Evolutionary conservation across 2,329 filamentous ascomycete genomes (phyloP), one percentile per base, ranked within the genome.

Genomic region (Diaporthe ampelina): DNA sequence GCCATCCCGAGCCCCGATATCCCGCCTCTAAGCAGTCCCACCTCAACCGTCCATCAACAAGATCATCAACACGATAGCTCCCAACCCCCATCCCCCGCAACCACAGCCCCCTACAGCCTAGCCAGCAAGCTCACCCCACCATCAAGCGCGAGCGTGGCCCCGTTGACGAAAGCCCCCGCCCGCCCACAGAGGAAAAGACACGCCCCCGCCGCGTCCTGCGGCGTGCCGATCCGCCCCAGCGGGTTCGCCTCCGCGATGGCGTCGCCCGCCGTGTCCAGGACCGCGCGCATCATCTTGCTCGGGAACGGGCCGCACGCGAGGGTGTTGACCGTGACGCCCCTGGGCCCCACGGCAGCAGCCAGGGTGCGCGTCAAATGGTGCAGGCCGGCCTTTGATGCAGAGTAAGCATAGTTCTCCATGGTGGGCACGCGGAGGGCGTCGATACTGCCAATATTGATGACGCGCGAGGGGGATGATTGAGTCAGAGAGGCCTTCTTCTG

Each of bases 291-390:
- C 91, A 93, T 93, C 84, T 91, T 92, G 75, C 87, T 91, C 77
- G 91, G 86, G 75, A 93, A 93, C 4, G 93, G 92, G 4, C 93
- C 93, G 79, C 92, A 94, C 8, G 93, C 93, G 73, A 95, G 83
- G 4, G 91, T 90, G 80, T 95, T 95, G 76, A 85, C 88, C 48
- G 91, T 93, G 74, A 93, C 88, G 70, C 89, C 86, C 57, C 88
- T 79, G 73, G 88, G 88, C 0, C 91, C 91, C 45, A 93, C 82
- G 78, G 91, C 89, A 68, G 86, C 84, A 3, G 91, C 91, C 54
- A 93, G 81, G 17, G 91, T 89, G 37, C 90, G 83, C 61, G 85
- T 88, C 79, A 93, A 83, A 77, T 93, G 91, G 82, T 93, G 91
- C 76, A 93, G 81, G 0, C 90, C 91, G 0, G 91, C 91, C 81